Base-by-base conservation (phyloP, 371 early-diverging fungal genomes). In the Mucor irregularis region DNA sequence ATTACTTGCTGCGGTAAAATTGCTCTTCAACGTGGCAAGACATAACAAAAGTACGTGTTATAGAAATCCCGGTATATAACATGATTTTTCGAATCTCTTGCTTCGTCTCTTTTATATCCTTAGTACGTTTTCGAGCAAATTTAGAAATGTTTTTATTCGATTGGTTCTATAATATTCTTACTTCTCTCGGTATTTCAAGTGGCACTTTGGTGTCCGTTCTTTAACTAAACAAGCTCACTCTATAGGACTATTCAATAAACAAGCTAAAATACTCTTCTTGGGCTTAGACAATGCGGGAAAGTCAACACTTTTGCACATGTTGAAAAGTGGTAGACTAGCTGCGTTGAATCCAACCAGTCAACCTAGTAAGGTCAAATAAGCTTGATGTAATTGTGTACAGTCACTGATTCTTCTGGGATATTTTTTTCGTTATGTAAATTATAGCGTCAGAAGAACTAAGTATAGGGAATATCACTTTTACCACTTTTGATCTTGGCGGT, bases 251-350 rank as follows among this genome's bases (percentile, higher is more conserved):
- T 80, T 94, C 63, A 95, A 96, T 80, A 98, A 98, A 83, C 95
- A 95, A 69, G 98, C 99, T 49, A 96, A 96, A 77, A 94, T 99
- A 66, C 84, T 99, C 39, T 99, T 99, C 82, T 85, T 99, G 53
- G 99, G 99, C 33, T 87, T 99, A 50, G 99, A 99, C 74, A 99
- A 99, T 83, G 98, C 99, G 51, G 99, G 99, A 49, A 99, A 99
- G 79, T 99, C 99, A 5, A 99, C 99, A 34, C 84, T 99, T 30
- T 86, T 99, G 30, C 97, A 98, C 81, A 97, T 99, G 94, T 82
- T 99, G 63, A 99, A 99, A 84, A 96, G 95, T 71, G 97, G 97
- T 73, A 92, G 97, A 46, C 78, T 98, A 63, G 95, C 96, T 28
- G 90, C 93, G 29, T 83, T 96, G 29, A 93, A 94, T 69, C 99